A percentile compares a stretch with the other conserved stretches of the same genome.
Evolutionary conservation across 2,329 filamentous ascomycete species (phyloP).

Genomic region (Aspergillus amoenus): DNA sequence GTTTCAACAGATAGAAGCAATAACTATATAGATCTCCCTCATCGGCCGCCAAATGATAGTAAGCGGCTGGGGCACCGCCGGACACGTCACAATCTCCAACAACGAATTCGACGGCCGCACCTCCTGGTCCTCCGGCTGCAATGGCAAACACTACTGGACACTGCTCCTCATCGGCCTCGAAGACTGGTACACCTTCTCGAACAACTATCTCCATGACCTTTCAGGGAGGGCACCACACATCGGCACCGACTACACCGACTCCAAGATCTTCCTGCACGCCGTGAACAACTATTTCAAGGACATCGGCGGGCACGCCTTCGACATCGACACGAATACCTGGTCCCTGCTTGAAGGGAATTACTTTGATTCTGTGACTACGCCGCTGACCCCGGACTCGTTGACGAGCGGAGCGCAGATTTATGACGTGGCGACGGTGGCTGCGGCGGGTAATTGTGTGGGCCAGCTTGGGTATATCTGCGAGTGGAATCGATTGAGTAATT

Average conservation of each 20-base stretch:
- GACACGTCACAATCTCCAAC: conserved; percentile 61
- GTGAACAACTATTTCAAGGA: conserved; percentile 61
- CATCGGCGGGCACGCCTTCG: conserved; percentile 58
- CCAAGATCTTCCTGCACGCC: conserved; percentile 55
- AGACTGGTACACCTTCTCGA: conserved; percentile 59
- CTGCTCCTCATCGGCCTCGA: conserved; percentile 56
- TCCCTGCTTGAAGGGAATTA: no score
- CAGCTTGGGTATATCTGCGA: no score
- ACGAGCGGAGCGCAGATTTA: no score
- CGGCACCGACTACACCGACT: conserved; percentile 37
- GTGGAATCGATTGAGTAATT: no score
- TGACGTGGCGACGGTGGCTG: no score
- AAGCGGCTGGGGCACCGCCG: conserved; percentile 53
- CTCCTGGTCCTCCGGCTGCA: conserved; percentile 57
- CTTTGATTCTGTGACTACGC: no score
- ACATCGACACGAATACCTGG: conserved; percentile 32
- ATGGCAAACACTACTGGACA: conserved; percentile 61
- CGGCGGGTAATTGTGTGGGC: no score
- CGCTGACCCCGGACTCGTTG: no score
- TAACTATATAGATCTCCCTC: conserved; percentile 51
- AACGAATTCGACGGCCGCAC: conserved; percentile 57
- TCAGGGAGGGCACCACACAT: conserved; percentile 60
- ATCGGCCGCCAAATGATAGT: conserved; percentile 63
- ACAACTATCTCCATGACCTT: conserved; percentile 62
- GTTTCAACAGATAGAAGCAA: no score